Evolutionary conservation across 441 rosid genomes (phyloP).

Genomic region (Gossypium trilobum): DNA sequence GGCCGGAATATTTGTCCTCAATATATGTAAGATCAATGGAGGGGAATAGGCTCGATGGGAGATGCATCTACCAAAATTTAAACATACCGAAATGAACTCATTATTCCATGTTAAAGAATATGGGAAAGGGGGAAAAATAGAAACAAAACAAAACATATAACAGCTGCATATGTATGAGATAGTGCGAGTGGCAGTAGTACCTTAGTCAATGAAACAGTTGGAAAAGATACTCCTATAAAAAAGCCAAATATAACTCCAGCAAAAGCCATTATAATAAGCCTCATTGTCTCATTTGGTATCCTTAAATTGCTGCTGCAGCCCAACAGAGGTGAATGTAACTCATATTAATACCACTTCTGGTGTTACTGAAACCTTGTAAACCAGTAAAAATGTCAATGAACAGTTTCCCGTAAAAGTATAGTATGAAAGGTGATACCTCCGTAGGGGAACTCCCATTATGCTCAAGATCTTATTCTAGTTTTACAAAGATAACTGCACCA

Average conservation of each 20-base stretch:
- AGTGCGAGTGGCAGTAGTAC: slow-evolving; percentile 25
- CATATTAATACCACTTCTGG: neutral
- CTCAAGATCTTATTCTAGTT: slow-evolving; percentile 17
- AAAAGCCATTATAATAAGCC: slow-evolving; percentile 58
- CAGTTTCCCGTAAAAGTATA: neutral
- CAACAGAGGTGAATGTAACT: slow-evolving; percentile 14
- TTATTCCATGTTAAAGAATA: slow-evolving; percentile 3
- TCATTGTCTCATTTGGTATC: slow-evolving; percentile 68
- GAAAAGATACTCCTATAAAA: slow-evolving; percentile 69
- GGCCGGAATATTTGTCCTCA: slow-evolving; percentile 71
- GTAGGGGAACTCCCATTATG: slow-evolving; percentile 26
- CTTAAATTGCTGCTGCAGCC: slow-evolving; percentile 40
- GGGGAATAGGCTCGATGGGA: slow-evolving; percentile 69
- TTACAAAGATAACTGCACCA: slow-evolving; percentile 12
- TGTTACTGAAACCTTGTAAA: neutral
- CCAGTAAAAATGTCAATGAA: neutral
- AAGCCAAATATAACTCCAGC: slow-evolving; percentile 72
- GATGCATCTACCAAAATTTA: slow-evolving; percentile 53
- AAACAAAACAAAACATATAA: neutral
- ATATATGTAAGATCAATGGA: slow-evolving; percentile 70
- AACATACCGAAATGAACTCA: slow-evolving; percentile 12
- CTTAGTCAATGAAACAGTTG: slow-evolving; percentile 73
- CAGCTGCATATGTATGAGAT: neutral
- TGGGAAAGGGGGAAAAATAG: neutral
- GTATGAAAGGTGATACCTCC: slow-evolving; percentile 28